A percentile compares a stretch with the other conserved stretches of the same genome.
Conservation (phyloP, 2,329 filamentous ascomycete genomes). For the Claviceps paspali region DNA sequence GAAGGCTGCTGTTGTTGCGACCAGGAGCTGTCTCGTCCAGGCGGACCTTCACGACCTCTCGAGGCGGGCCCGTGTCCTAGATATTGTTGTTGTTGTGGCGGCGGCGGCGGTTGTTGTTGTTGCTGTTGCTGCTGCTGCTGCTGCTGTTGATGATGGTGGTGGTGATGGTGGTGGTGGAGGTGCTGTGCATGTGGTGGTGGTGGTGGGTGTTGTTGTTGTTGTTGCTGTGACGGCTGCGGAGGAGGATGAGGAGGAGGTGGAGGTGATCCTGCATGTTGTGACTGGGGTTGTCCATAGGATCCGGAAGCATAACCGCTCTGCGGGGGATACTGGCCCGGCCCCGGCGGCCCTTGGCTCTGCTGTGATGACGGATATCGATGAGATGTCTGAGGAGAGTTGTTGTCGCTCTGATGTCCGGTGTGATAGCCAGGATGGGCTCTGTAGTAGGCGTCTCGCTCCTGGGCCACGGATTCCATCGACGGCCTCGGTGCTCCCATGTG, state of each 20-base stretch:
- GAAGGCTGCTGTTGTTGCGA: slow-evolving; percentile 9
- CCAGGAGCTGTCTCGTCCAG: slow-evolving; percentile 22
- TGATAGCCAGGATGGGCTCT: slow-evolving; percentile 21
- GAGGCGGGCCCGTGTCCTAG: slow-evolving; percentile 28
- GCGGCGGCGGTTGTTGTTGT: slow-evolving; percentile 15
- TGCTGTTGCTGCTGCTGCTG: not conserved
- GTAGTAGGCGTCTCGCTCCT: slow-evolving; percentile 34
- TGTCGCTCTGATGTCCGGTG: slow-evolving; percentile 20
- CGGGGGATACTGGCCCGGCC: slow-evolving; percentile 22
- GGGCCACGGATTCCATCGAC: slow-evolving; percentile 22
- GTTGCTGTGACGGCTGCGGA: slow-evolving; percentile 20
- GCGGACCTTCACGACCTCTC: slow-evolving; percentile 26
- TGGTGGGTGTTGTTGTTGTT: slow-evolving; percentile 31
- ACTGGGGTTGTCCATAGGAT: slow-evolving; percentile 23
- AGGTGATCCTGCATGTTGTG: slow-evolving; percentile 31
- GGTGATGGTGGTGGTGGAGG: slow-evolving; percentile 10
- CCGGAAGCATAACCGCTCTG: slow-evolving; percentile 27
- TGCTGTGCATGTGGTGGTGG: no score
- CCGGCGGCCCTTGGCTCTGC: slow-evolving; percentile 14
- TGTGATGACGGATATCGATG: slow-evolving; percentile 31
- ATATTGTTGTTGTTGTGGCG: no score
- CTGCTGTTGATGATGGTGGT: not conserved
- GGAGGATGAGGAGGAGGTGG: no score
- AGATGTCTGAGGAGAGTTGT: slow-evolving; percentile 31
- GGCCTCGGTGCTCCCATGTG: slow-evolving; percentile 30